A percentile compares a stretch with the other conserved stretches of the same genome.
Conservation (phyloP, 805 yeast species). For the Zygosaccharomyces pseudorouxii region DNA sequence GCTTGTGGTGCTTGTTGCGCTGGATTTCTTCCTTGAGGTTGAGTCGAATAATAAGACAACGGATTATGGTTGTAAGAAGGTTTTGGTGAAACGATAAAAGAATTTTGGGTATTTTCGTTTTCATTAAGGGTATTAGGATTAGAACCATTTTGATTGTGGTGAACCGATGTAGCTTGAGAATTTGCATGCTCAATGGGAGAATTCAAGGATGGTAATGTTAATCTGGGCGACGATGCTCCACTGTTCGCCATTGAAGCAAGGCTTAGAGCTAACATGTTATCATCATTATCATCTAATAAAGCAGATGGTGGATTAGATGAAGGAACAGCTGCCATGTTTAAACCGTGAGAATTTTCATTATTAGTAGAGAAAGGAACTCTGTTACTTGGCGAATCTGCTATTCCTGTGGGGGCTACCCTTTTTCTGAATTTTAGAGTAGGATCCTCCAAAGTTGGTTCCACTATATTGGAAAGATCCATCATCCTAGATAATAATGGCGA, state of each 20-base stretch:
- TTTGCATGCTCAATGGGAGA: conserved; percentile 23
- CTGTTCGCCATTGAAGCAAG: conserved; percentile 36
- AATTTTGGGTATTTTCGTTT: conserved; percentile 11
- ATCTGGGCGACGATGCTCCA: conserved; percentile 34
- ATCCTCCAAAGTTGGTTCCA: conserved; percentile 37
- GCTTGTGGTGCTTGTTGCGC: conserved; percentile 12
- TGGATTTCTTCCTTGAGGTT: conserved; percentile 1
- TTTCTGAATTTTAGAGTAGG: conserved; percentile 31
- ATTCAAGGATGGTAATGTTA: conserved; percentile 27
- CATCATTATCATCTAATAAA: conserved; percentile 33
- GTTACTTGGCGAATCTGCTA: conserved; percentile 9
- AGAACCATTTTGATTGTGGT: conserved; percentile 1
- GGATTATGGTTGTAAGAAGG: conserved; percentile 25
- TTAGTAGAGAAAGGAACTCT: conserved; percentile 4
- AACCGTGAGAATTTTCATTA: conserved; percentile 4
- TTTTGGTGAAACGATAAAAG: conserved; percentile 21
- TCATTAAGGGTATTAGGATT: conserved; percentile 4
- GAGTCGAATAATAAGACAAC: conserved; percentile 19
- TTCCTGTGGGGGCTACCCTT: conserved; percentile 14
- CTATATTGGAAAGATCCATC: conserved; percentile 36
- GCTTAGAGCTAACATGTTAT: conserved; percentile 34
- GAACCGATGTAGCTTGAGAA: conserved; percentile 3
- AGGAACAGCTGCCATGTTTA: conserved; percentile 12
- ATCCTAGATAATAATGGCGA: conserved; percentile 34
- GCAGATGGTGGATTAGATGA: conserved; percentile 18